phyloP scores from a whole-genome alignment of 2,329 filamentous ascomycete genomes.

The Fusarium keratoplasticum region DNA sequence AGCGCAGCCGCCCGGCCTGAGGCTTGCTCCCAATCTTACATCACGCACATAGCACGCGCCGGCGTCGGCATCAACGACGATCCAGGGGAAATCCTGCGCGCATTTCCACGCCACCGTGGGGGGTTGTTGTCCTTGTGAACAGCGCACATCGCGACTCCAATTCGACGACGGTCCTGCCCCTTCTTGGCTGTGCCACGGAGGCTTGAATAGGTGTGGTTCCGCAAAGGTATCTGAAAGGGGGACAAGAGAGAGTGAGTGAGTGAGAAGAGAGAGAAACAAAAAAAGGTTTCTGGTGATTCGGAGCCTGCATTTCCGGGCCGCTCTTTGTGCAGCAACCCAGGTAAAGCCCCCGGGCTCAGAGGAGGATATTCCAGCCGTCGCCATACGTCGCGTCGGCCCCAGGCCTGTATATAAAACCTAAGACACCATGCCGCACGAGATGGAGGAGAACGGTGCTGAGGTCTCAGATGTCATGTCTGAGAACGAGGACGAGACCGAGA shows the following conservation, averaged over 20 bases:
- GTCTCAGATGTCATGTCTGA: slow-evolving; percentile 70
- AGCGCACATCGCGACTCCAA: slow-evolving; percentile 29
- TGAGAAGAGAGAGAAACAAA: slow-evolving; percentile 8
- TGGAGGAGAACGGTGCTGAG: slow-evolving; percentile 64
- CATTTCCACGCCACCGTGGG: slow-evolving; percentile 38
- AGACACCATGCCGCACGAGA: slow-evolving; percentile 67
- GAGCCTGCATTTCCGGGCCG: slow-evolving; percentile 50
- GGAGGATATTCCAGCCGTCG: slow-evolving; percentile 36
- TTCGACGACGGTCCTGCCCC: slow-evolving; percentile 40
- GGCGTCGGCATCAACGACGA: slow-evolving; percentile 20
- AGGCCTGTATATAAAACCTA: slow-evolving; percentile 60
- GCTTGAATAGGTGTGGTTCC: slow-evolving; percentile 50
- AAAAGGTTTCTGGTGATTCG: slow-evolving; percentile 40
- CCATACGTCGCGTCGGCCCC: slow-evolving; percentile 30
- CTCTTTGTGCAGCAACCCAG: slow-evolving; percentile 38
- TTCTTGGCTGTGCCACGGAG: slow-evolving; percentile 47
- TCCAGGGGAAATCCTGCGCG: slow-evolving; percentile 28
- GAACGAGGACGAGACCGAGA: slow-evolving; percentile 67
- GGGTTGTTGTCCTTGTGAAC: slow-evolving; percentile 32
- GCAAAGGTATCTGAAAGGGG: slow-evolving; percentile 45
- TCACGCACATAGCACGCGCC: slow-evolving; percentile 27
- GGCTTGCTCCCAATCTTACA: slow-evolving; percentile 23
- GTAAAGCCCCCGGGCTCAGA: slow-evolving; percentile 35
- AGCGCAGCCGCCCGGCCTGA: slow-evolving; percentile 28
- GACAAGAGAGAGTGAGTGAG: slow-evolving; percentile 28